These are phyloP conservation scores for Sarcomyxa edulis DNA, from an alignment of 768 basidiomycete genomes.

Conservation along the genomic window DNA sequence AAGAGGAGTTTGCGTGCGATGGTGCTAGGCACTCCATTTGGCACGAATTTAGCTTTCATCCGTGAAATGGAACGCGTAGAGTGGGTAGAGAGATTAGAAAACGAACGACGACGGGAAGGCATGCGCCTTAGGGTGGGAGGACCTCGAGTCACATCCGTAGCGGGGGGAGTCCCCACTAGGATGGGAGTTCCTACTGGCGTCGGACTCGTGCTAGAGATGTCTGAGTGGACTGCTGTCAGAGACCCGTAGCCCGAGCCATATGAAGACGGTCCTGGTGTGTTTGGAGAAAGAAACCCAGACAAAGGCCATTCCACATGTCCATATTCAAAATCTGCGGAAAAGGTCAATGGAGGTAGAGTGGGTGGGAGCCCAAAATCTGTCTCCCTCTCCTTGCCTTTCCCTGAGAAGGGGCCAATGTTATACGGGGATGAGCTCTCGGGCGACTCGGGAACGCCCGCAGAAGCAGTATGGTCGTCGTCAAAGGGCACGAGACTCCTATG, in stretches of 20 bases:
- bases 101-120: constrained; percentile 47
- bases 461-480: background rate
- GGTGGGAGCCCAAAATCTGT: constrained; percentile 51
- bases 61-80: constrained; percentile 40
- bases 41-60: constrained; percentile 41
- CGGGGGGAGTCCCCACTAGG: constrained; percentile 11
- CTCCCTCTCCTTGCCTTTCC: constrained; percentile 59
- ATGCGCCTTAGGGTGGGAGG: constrained; percentile 24
- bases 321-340: constrained; percentile 50
- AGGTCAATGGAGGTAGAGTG: constrained; percentile 59
- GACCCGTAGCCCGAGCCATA: constrained; percentile 20
- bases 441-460: background rate
- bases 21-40: constrained; percentile 37
- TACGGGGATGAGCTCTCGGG: constrained; percentile 8
- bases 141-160: constrained; percentile 14
- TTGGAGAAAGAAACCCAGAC: constrained; percentile 19
- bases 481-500: background rate
- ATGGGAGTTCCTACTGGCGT: constrained; percentile 16
- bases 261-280: constrained; percentile 33
- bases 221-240: constrained; percentile 3
- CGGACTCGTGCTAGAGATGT: constrained; percentile 8
- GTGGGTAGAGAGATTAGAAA: constrained; percentile 46
- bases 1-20: constrained; percentile 53
- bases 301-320: constrained; percentile 32
- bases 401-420: constrained; percentile 12